Conservation (phyloP, 768 basidiomycete genomes). For the Postia placenta region DNA sequence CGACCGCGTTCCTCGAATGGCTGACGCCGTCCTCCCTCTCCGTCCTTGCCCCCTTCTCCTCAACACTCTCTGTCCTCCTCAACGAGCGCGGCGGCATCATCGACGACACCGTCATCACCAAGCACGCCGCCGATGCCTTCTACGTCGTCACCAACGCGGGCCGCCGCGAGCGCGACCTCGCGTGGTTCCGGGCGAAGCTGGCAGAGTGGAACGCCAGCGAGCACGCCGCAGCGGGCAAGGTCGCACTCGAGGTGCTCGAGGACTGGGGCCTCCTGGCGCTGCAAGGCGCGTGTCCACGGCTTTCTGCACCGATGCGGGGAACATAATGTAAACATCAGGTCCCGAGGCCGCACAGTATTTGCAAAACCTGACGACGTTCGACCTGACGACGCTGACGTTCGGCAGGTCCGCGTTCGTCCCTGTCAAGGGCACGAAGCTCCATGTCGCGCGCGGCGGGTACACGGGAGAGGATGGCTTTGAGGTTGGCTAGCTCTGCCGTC, state of each 20-base stretch:
- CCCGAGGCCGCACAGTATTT: conserved; percentile 79
- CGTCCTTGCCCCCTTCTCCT: conserved; percentile 61
- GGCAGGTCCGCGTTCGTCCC: conserved; percentile 79
- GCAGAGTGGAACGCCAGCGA: conserved; percentile 72
- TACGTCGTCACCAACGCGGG: conserved; percentile 98
- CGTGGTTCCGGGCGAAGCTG: conserved; percentile 67
- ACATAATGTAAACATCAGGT: conserved; percentile 36
- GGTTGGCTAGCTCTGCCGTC: too few relatives aligned
- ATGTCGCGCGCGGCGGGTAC: conserved; percentile 92
- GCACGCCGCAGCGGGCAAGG: conserved; percentile 45
- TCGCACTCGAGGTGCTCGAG: conserved; percentile 77
- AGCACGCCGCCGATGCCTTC: conserved; percentile 71
- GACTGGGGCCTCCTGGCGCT: conserved; percentile 86
- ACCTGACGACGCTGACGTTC: conserved; percentile 72
- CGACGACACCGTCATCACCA: conserved; percentile 91
- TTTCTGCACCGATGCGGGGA: too few relatives aligned
- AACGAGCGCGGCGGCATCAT: conserved; percentile 92
- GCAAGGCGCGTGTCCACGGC: conserved; percentile 62
- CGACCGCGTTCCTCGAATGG: conserved; percentile 79
- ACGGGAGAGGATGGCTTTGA: conserved; percentile 99
- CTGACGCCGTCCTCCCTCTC: conserved; percentile 81
- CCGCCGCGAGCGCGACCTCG: conserved; percentile 71
- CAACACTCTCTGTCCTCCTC: conserved; percentile 84
- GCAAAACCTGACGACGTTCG: conserved; percentile 68
- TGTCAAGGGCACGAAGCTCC: conserved; percentile 71